Evolutionary conservation across 1,139 yeast species (phyloP).

Genomic region (Wickerhamomyces sp.): DNA sequence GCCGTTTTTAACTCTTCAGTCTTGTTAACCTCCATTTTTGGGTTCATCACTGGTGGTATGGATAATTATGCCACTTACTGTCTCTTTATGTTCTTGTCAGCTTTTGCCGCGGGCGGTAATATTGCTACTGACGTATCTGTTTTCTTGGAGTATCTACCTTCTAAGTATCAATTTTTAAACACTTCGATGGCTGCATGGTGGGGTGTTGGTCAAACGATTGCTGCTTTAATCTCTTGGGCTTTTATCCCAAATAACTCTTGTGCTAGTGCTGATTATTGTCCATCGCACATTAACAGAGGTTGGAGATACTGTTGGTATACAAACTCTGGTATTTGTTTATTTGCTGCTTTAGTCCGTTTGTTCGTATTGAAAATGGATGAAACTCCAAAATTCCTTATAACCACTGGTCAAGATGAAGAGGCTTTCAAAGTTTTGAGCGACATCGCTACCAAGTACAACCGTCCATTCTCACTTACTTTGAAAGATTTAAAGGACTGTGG

Average conservation of each 20-base stretch:
- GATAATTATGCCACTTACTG: slow-evolving; percentile 40
- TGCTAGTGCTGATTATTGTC: slow-evolving; percentile 36
- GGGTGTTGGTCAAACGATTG: slow-evolving; percentile 60
- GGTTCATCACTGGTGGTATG: slow-evolving; percentile 49
- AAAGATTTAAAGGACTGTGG: slow-evolving; percentile 42
- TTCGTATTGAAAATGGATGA: slow-evolving; percentile 46
- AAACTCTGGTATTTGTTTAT: slow-evolving; percentile 49
- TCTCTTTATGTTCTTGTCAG: slow-evolving; percentile 42
- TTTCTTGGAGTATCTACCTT: slow-evolving; percentile 54
- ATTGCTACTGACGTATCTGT: slow-evolving; percentile 58
- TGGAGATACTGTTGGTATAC: slow-evolving; percentile 58
- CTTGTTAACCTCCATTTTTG: slow-evolving; percentile 45
- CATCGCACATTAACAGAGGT: slow-evolving; percentile 45
- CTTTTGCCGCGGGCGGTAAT: slow-evolving; percentile 56
- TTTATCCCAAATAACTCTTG: slow-evolving; percentile 49
- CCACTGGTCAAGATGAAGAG: slow-evolving; percentile 50
- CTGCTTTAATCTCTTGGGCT: slow-evolving; percentile 53
- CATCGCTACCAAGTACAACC: slow-evolving; percentile 39
- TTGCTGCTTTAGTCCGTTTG: slow-evolving; percentile 43
- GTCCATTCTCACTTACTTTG: slow-evolving; percentile 40
- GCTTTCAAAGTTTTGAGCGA: slow-evolving; percentile 36
- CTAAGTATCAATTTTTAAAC: slow-evolving; percentile 47
- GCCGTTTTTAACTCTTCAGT: slow-evolving; percentile 52
- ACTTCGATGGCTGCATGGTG: slow-evolving; percentile 57
- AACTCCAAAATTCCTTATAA: slow-evolving; percentile 52